Evolutionary conservation across 371 early-diverging fungal genomes (phyloP), one percentile per base, ranked within the genome.

Genomic region (Circinella umbellata): DNA sequence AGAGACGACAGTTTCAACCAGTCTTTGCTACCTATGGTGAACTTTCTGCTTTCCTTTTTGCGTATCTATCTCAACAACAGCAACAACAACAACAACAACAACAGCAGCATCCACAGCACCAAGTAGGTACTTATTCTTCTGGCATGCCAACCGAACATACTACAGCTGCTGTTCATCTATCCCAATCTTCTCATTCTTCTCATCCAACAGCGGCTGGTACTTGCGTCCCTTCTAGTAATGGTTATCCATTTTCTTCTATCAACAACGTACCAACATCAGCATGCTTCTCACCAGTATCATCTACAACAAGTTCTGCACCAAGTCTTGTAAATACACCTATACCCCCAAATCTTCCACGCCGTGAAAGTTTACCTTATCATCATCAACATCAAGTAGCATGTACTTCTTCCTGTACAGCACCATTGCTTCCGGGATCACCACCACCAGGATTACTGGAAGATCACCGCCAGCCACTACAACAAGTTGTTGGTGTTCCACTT

Each of bases 1-100:
- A 46, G 38, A 61, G 62, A 34, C 62, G 46, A 36, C 42, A 61
- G 18, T 61, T 61, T 17, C 46, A 46, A 61, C 62, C 65, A 13
- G 65, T 37, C 17, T 18, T 48, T 37, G 65, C 54, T 14, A 64
- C 37, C 51, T 47, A 48, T 20, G 46, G 48, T 6, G 53, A 46
- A 37, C 17, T 64, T n/a, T 53, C 65, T 46, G 62, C 42, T 27
- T 37, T 36, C 36, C 53, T 49, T 53, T 38, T 49, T 53, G 48
- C 18, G 20, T 18, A 64, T 18, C 10, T n/a, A 11, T 37, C 15
- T 14, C 65, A 53, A 27, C 53, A 51, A 7, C 65, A 64, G 18
- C 65, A 35, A 38, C 51, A 36, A 27, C 51, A n/a, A 18, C 18
- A 27, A 2, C 53, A 42, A 0, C 42, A 1, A 42, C 42, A 1